Percentiles rank a stretch among this genome's conserved stretches.
Evolutionary conservation across 2,329 filamentous ascomycete genomes (phyloP).

Genomic region (Drechslera avenae): DNA sequence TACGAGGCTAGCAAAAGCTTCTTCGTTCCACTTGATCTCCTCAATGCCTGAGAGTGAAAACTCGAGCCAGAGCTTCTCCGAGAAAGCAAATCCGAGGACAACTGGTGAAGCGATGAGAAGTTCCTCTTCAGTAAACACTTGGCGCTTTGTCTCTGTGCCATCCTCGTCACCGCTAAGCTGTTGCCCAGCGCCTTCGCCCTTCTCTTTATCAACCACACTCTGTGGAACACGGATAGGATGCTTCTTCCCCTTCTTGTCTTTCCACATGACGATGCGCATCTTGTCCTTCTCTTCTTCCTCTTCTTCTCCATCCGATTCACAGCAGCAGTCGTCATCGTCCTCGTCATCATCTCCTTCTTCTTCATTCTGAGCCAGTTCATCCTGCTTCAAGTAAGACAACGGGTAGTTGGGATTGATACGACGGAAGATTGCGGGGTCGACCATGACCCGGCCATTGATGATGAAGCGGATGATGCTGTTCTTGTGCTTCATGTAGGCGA

Average conservation of each 20-base stretch:
- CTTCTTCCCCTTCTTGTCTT: slow-evolving; percentile 57
- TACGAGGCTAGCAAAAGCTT: slow-evolving; percentile 81
- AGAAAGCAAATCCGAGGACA: slow-evolving; percentile 84
- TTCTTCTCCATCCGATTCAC: slow-evolving; percentile 27
- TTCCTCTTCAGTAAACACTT: slow-evolving; percentile 78
- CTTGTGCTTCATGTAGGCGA: slow-evolving; percentile 85
- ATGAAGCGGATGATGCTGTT: slow-evolving; percentile 77
- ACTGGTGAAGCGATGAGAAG: slow-evolving; percentile 83
- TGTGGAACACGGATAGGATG: slow-evolving; percentile 60
- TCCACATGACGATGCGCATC: slow-evolving; percentile 48
- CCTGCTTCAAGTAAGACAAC: slow-evolving; percentile 73
- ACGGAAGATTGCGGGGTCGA: slow-evolving; percentile 81
- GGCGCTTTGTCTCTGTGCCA: slow-evolving; percentile 33
- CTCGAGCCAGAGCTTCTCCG: slow-evolving; percentile 88
- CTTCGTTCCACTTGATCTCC: slow-evolving; percentile 83
- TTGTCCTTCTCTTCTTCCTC: slow-evolving; percentile 43
- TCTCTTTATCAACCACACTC: slow-evolving; percentile 29
- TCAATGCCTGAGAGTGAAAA: slow-evolving; percentile 79
- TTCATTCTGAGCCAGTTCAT: slow-evolving; percentile 66
- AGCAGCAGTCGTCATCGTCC: slow-evolving; percentile 51
- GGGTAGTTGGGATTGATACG: slow-evolving; percentile 86
- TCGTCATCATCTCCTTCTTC: slow-evolving; percentile 56
- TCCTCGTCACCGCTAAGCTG: slow-evolving; percentile 55
- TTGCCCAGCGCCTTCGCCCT: slow-evolving; percentile 54
- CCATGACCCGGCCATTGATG: slow-evolving; percentile 85